A percentile compares a stretch with the other conserved stretches of the same genome.
These are phyloP conservation scores for Macrophomina tecta DNA, from an alignment of 2,329 filamentous ascomycete species.

Conservation along the genomic window DNA sequence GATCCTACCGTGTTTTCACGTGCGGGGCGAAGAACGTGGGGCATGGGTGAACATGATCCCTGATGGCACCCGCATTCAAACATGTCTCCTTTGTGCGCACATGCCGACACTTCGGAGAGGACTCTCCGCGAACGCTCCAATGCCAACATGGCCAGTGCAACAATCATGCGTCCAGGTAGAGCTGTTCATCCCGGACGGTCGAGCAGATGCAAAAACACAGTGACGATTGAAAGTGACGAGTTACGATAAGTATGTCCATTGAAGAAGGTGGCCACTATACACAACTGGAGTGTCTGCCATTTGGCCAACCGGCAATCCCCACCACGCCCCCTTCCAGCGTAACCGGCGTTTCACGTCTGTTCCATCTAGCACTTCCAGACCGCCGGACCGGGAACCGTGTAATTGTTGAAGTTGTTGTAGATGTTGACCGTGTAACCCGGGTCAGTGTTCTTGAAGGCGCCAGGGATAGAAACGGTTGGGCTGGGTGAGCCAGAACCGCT, in stretches of 20 bases:
- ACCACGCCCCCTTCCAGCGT: background rate
- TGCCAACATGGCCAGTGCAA: too few relatives aligned
- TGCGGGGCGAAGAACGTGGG: too few relatives aligned
- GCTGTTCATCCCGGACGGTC: too few relatives aligned
- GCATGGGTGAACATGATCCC: too few relatives aligned
- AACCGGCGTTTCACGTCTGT: background rate
- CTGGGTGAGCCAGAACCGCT: constrained; percentile 31
- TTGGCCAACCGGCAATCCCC: background rate
- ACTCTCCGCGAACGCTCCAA: too few relatives aligned
- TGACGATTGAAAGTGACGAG: too few relatives aligned
- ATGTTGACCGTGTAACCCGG: constrained; percentile 25
- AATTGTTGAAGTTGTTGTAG: constrained; percentile 44
- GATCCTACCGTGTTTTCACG: too few relatives aligned
- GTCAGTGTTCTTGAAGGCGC: constrained; percentile 33
- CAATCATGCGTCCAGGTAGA: too few relatives aligned
- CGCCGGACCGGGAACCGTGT: constrained; percentile 42
- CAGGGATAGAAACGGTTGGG: constrained; percentile 34
- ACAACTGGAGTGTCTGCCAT: background rate
- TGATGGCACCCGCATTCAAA: too few relatives aligned
- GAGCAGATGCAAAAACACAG: too few relatives aligned
- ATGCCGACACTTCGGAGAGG: too few relatives aligned
- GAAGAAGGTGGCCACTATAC: background rate
- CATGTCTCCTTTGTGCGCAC: too few relatives aligned
- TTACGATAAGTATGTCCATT: background rate
- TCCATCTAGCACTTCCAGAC: constrained; percentile 43